Evolutionary conservation across 2,329 filamentous ascomycete species (phyloP), one percentile per base, ranked within the genome.

Genomic region (Monilinia vaccinii-corymbosi): DNA sequence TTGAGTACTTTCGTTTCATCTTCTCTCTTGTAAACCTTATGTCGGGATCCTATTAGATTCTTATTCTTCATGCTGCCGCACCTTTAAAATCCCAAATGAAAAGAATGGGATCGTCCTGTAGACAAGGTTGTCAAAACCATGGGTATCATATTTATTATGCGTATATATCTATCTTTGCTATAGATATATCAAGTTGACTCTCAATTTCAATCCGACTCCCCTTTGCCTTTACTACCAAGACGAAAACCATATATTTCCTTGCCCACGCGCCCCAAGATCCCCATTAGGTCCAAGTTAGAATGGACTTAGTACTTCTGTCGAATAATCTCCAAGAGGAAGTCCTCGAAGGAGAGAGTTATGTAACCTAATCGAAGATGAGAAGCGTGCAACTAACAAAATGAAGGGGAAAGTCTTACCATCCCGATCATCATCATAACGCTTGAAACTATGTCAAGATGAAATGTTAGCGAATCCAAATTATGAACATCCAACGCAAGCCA

Each of bases 341-440:
- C 70, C 66, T 71, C 70, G 49, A 92, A 92, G 72, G 86, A 89
- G 58, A 92, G 75, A 4, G 87, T 92, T 67, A 92, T 89, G 73
- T 92, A 97, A 1, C 56, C 56, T 58, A 23, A 40, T 50, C 4
- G 18, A 38, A 11, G 5, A 31, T 42, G n/a, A 48, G 34, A 56
- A 21, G 8, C 7, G 28, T 36, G 18, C 1, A 2, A 9, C 8
- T 2, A 50, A 48, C 4, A 10, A 10, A 13, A 21, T 4, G 1
- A 3, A 47, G 23, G 10, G 10, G 18, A 16, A 38, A 28, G 8
- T 2, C 44, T 57, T 57, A 58, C 94, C 94, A 75, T 97, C 94
- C 46, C 94, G 84, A 74, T 99, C 94, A 70, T 96, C 89, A 68
- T 99, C 94, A 73, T 97, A 99, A 75, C 92, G 93, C 81, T 99